Evolutionary conservation across 225 moss, liverwort and hornwort species (phyloP).

Genomic region (Thuidium tamariscinum): DNA sequence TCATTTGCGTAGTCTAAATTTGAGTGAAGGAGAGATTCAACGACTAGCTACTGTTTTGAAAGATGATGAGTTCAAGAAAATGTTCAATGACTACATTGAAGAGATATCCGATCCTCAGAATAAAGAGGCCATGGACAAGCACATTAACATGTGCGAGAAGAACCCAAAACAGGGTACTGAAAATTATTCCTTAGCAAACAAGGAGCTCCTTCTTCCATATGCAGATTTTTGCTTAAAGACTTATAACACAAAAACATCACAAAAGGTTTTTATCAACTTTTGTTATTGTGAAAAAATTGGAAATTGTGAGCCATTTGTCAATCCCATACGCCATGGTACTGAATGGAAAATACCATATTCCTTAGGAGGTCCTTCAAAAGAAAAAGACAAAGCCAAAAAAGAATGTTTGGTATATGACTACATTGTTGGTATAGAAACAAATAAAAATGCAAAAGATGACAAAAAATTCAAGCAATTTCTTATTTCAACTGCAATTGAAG

Average conservation of each 20-base stretch:
- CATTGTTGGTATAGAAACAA: constrained; percentile 38
- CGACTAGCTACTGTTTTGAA: constrained; percentile 45
- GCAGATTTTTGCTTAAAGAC: constrained; percentile 54
- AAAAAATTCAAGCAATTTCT: constrained; percentile 52
- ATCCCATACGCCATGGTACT: constrained; percentile 31
- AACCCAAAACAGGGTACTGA: neutral
- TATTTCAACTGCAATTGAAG: constrained; percentile 62
- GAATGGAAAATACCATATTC: constrained; percentile 75
- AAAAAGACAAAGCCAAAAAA: constrained; percentile 50
- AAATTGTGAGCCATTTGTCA: constrained; percentile 24
- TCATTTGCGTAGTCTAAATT: neutral
- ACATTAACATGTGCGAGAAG: constrained; percentile 2
- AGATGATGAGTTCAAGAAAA: constrained; percentile 50
- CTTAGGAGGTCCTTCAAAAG: constrained; percentile 33
- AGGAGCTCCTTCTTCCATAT: constrained; percentile 52
- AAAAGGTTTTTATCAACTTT: constrained; percentile 69
- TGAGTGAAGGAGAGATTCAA: constrained; percentile 20
- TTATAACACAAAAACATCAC: constrained; percentile 14
- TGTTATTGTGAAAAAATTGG: constrained; percentile 61
- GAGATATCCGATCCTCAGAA: constrained; percentile 55
- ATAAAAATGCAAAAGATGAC: constrained; percentile 15
- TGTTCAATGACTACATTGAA: constrained; percentile 52
- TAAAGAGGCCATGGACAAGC: constrained; percentile 22
- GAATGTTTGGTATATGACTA: constrained; percentile 61
- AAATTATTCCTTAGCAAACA: neutral